phyloP scores from a whole-genome alignment of 345 rosid species.

The Pistacia vera region DNA sequence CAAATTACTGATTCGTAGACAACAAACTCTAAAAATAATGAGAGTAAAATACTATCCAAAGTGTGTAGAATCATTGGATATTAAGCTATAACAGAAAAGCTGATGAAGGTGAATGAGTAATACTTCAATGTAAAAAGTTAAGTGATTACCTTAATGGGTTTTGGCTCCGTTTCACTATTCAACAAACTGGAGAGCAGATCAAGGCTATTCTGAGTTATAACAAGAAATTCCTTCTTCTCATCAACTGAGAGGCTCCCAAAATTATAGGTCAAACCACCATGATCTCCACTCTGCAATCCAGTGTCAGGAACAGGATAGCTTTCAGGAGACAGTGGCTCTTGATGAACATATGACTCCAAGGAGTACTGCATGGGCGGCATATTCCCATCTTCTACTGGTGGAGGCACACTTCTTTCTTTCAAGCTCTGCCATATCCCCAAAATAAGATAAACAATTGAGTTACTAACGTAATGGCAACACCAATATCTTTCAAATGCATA shows the following conservation, averaged over 20 bases:
- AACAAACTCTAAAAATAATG: not conserved
- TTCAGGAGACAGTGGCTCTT: conserved; percentile 59
- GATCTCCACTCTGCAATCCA: conserved; percentile 30
- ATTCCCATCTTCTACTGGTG: conserved; percentile 35
- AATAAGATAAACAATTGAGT: conserved; percentile 1
- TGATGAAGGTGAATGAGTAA: not conserved
- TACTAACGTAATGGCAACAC: not conserved
- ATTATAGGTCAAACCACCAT: conserved; percentile 32
- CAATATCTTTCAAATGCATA: conserved; percentile 1
- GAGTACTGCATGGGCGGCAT: conserved; percentile 31
- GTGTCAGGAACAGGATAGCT: conserved; percentile 46
- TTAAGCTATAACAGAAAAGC: not conserved
- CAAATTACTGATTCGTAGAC: not conserved
- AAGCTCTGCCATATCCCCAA: conserved; percentile 43
- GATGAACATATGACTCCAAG: conserved; percentile 53
- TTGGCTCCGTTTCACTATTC: conserved; percentile 52
- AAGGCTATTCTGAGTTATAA: conserved; percentile 67
- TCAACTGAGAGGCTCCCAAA: conserved; percentile 45
- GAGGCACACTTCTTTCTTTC: conserved; percentile 40
- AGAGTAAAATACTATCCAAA: not conserved
- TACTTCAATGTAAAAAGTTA: conserved; percentile 5
- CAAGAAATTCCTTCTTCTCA: conserved; percentile 64
- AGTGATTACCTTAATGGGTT: conserved; percentile 52
- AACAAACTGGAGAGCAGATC: conserved; percentile 81
- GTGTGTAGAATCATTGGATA: not conserved